Evolutionary conservation across 2,329 filamentous ascomycete species (phyloP), one percentile per base, ranked within the genome.

Genomic region (Trichoderma sp.): DNA sequence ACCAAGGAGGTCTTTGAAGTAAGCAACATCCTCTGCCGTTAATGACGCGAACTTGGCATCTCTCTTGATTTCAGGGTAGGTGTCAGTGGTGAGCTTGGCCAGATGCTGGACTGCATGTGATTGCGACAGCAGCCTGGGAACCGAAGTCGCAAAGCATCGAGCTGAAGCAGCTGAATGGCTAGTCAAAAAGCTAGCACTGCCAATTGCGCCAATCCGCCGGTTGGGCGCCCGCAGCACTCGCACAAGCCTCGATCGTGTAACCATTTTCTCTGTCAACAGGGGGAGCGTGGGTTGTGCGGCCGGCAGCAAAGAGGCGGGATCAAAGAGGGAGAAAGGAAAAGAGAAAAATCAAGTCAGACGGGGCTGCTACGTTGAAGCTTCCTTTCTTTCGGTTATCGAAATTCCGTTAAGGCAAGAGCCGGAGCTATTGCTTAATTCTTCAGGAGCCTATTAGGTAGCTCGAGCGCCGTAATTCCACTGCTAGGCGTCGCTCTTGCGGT

Each of bases 1-100:
- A 68, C 93, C 92, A 40, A 99, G 86, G n/a, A 97, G 82, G 24
- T 88, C 83, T 78, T 91, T 89, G 85, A 99, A 97, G 81, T 88
- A 90, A 60, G 88, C 84, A 66, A 98, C 92, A 84, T 99, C 92
- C 49, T 95, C 91, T 56, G 84, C 79, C 3, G 89, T 93, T 74
- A 99, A 82, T 77, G 89, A 80, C 35, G 89, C 83, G 79, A 96
- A 99, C 33, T 89, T 90, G 16, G 88, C 79, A 76, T 97, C 89
- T 73, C 96, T 88, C 82, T 94, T 88, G 76, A 99, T 84, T 70
- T 91, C 86, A 10, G 96, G 95, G 76, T 96, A 96, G 66, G 90
- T 91, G 74, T 97, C 92, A 66, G 92, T 89, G 19, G 96, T 99
- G 82, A 92, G 92, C 79, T 92, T 92, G 77, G 77, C 74, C 33